Base-by-base conservation (phyloP, 2,329 filamentous ascomycete genomes). In the Fusarium odoratissimum region DNA sequence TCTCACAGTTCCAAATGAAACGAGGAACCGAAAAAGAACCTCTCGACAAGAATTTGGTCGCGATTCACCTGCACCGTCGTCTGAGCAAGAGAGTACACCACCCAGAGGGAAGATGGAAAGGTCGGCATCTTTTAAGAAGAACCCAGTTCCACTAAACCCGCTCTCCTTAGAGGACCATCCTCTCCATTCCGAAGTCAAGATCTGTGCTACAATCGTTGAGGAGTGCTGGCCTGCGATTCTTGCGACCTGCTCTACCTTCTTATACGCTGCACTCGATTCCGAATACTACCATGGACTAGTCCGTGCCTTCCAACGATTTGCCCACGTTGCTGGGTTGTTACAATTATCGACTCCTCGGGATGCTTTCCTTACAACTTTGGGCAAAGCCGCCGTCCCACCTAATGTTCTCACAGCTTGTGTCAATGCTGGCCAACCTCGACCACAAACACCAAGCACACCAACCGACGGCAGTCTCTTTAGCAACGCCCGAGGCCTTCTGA, bases 161-260 rank as follows among this genome's bases (percentile, higher is more conserved):
- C 84, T 99, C 6, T 87, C 87, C 3, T 82, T 97, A 12, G 89
- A 91, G 68, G 90, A 92, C 42, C 93, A 97, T 77, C 88, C 93
- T 1, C 86, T 94, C 13, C 87, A 91, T 58, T 80, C 86, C 3
- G 92, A 94, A 55, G 90, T 98, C 63, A 90, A 91, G 77, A 90
- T 91, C 4, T 95, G 94, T 76, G 94, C 94, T 17, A 88, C 88
- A 14, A 92, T 99, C 60, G 92, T 99, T 30, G 94, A 97, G 8
- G 89, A 93, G 74, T 98, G 95, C 80, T 99, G 96, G 96, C 96
- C 96, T 51, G 96, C 96, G 17, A 91, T 98, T 42, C 88, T 99
- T 54, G 95, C 96, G 2, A 96, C 95, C 4, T 98, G 95, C 76
- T 99, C 96, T 0, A 98, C 95, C 0, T 99, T 98, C 79, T 84